A percentile compares a stretch with the other conserved stretches of the same genome.
Conservation (phyloP, 805 yeast species). For the Lipomyces sp. region DNA sequence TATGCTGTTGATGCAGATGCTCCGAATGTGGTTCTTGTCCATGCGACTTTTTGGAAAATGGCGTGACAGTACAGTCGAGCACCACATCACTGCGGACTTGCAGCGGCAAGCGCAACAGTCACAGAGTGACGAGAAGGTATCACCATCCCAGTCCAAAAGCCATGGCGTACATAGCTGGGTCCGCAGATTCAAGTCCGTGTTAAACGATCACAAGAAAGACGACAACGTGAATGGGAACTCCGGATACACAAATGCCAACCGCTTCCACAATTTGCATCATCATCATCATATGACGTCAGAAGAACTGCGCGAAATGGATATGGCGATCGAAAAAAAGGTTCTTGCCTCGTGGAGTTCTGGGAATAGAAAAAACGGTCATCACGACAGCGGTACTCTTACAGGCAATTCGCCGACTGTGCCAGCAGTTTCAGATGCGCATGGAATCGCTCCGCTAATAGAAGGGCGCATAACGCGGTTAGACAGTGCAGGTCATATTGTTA, state of each 20-base stretch:
- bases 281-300: neutral
- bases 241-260: neutral
- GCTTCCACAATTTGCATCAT: neutral
- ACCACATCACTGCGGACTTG: too few species aligned
- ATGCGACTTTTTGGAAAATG: constrained; percentile 11
- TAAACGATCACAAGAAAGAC: neutral
- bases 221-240: neutral
- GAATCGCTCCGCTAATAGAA: constrained; percentile 19
- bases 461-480: constrained; percentile 15
- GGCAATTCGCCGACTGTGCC: too few species aligned
- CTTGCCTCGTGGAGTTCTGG: constrained; percentile 9
- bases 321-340: constrained; percentile 11
- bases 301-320: constrained; percentile 7
- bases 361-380: too few species aligned
- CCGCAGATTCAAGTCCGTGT: neutral
- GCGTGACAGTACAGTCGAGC: constrained; percentile 4
- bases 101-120: too few species aligned
- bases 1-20: constrained; percentile 22
- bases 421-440: too few species aligned
- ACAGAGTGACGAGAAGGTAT: neutral
- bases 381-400: neutral
- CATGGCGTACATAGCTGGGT: too few species aligned
- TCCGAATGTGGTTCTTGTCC: constrained; percentile 30
- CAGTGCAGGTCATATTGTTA: constrained; percentile 3
- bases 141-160: too few species aligned